Evolutionary conservation across 2,329 filamentous ascomycete genomes (phyloP).

Genomic region (Ophiocordyceps sinensis): DNA sequence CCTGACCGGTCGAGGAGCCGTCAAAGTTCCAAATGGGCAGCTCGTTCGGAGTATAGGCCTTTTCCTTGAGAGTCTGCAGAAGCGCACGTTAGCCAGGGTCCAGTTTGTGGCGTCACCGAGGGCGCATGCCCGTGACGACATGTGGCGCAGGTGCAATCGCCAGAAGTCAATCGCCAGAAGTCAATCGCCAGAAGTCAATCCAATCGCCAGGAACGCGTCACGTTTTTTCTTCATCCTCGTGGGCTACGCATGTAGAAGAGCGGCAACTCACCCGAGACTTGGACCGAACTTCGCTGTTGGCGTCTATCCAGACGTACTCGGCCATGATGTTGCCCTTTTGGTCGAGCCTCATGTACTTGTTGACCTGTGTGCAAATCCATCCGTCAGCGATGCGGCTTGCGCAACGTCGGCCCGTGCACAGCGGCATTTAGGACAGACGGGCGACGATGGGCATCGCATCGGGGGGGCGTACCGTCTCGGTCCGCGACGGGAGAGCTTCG

Average conservation of each 20-base stretch:
- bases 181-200: too few species aligned
- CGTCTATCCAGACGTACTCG: slow-evolving; percentile 95
- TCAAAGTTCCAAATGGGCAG: slow-evolving; percentile 43
- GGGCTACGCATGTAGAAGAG: background rate
- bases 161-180: too few species aligned
- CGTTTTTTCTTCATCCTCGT: too few species aligned
- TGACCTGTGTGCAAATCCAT: slow-evolving; percentile 50
- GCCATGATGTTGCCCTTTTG: slow-evolving; percentile 83
- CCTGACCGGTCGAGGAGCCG: slow-evolving; percentile 84
- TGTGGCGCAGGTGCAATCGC: too few species aligned
- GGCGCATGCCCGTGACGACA: too few species aligned
- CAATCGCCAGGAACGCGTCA: too few species aligned
- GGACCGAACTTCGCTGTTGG: slow-evolving; percentile 68
- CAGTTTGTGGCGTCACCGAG: background rate
- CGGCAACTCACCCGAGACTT: slow-evolving; percentile 75
- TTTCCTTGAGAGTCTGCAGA: slow-evolving; percentile 32
- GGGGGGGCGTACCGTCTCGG: slow-evolving; percentile 23
- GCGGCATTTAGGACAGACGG: too few species aligned
- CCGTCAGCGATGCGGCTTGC: slow-evolving; percentile 1
- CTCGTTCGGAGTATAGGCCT: slow-evolving; percentile 35
- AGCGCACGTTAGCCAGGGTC: background rate
- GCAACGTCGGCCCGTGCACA: too few species aligned
- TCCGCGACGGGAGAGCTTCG: slow-evolving; percentile 14
- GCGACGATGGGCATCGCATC: background rate
- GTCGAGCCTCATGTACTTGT: slow-evolving; percentile 83